These are phyloP conservation scores for Herpotrichia juniperi DNA, from an alignment of 2,329 filamentous ascomycete genomes.

Conservation along the genomic window DNA sequence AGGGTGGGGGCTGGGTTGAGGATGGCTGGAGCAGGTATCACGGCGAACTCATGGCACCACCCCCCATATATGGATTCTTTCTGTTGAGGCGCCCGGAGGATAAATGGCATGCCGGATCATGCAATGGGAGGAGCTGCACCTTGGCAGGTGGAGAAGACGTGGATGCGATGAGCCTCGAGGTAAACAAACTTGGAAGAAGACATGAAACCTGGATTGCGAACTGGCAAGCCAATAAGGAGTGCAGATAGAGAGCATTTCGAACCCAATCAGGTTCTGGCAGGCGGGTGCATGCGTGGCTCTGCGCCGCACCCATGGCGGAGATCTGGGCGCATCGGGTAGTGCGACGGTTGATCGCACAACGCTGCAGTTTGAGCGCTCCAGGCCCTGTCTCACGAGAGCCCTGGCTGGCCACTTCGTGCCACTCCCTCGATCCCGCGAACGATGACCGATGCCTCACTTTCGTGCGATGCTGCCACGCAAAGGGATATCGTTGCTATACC, in stretches of 20 bases:
- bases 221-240: constrained; percentile 33
- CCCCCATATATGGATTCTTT: constrained; percentile 3
- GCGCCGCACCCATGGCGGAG: constrained; percentile 29
- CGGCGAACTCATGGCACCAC: constrained; percentile 10
- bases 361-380: constrained; percentile 2
- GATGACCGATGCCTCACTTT: background rate
- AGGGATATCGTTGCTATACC: constrained; percentile 5
- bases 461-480: background rate
- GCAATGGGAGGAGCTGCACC: constrained; percentile 7
- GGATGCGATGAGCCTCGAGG: constrained; percentile 8
- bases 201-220: constrained; percentile 35
- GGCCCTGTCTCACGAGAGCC: background rate
- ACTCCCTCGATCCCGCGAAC: background rate
- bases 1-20: constrained; percentile 24
- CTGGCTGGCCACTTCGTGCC: background rate
- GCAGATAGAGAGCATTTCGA: constrained; percentile 13
- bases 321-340: constrained; percentile 28
- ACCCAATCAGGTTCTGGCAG: constrained; percentile 28
- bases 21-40: background rate
- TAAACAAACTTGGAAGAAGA: constrained; percentile 45
- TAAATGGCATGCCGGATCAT: constrained; percentile 15
- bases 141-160: constrained; percentile 11
- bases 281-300: constrained; percentile 26
- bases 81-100: constrained; percentile 11
- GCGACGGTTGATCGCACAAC: constrained; percentile 30